These are phyloP conservation scores for Phytopythium oedochilum DNA, from an alignment of 352 stramenopile genomes.

Conservation along the genomic window DNA sequence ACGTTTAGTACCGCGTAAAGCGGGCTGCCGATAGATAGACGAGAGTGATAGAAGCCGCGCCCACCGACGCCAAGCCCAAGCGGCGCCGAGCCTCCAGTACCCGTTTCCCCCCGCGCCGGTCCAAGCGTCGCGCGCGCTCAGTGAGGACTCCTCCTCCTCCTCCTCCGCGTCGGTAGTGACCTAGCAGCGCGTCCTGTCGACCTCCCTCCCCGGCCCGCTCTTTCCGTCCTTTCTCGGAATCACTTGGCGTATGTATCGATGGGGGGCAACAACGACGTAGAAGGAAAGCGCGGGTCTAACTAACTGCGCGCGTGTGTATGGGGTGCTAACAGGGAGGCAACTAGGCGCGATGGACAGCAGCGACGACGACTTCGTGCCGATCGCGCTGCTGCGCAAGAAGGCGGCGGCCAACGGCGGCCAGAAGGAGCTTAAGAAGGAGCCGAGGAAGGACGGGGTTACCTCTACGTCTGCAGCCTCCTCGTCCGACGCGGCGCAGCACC, in stretches of 20 bases:
- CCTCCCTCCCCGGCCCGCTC: no score
- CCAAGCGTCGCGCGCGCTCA: no score
- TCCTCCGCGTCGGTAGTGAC: no score
- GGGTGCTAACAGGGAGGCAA: neutral
- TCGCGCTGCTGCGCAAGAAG: slow-evolving; percentile 65
- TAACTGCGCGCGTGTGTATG: neutral
- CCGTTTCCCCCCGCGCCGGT: no score
- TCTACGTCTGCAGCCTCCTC: neutral
- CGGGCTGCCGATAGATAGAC: no score
- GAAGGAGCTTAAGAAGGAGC: neutral
- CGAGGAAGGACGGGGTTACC: no score
- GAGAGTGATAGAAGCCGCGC: no score
- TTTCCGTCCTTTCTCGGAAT: neutral
- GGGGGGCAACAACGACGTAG: neutral
- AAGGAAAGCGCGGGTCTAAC: neutral
- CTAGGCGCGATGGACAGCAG: slow-evolving; percentile 48
- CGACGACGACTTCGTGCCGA: slow-evolving; percentile 74
- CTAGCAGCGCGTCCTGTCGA: no score
- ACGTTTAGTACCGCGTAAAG: no score
- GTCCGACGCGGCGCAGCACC: slow-evolving; percentile 1
- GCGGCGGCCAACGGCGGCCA: slow-evolving; percentile 11
- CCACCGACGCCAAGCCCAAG: no score
- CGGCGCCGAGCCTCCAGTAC: no score
- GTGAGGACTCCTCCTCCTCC: no score
- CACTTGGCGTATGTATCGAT: neutral